Evolutionary conservation across 768 basidiomycete genomes (phyloP).

Genomic region (Tulasnella sp.): DNA sequence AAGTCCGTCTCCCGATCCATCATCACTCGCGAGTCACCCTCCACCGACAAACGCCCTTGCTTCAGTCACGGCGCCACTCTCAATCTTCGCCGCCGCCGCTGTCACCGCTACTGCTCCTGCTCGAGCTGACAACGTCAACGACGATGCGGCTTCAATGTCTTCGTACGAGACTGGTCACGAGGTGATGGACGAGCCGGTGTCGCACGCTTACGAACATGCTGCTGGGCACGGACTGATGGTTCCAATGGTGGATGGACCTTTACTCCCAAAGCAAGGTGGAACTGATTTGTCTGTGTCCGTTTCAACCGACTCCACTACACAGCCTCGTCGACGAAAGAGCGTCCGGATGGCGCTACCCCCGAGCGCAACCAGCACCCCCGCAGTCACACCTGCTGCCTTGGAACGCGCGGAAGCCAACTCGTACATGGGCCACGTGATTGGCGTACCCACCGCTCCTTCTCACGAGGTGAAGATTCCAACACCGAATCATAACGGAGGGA

Average conservation of each 20-base stretch:
- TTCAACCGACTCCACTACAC: constrained; percentile 7
- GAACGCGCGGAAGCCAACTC: constrained; percentile 37
- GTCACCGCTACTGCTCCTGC: neutral
- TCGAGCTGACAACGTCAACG: neutral
- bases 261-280: constrained; percentile 17
- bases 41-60: neutral
- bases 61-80: neutral
- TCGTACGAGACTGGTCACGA: constrained; percentile 62
- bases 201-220: neutral
- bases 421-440: neutral
- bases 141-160: constrained; percentile 37
- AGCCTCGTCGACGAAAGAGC: constrained; percentile 44
- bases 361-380: constrained; percentile 39
- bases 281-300: constrained; percentile 25
- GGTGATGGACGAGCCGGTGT: constrained; percentile 30
- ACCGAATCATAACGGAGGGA: neutral
- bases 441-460: neutral
- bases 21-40: neutral
- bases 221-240: no score
- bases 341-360: constrained; percentile 70
- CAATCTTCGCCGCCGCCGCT: neutral
- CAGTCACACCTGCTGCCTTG: constrained; percentile 54
- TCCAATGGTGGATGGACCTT: constrained; percentile 7
- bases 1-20: constrained; percentile 4
- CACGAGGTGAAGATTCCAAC: neutral